phyloP scores from a whole-genome alignment of 78 protist species.

The Guillardia theta region DNA sequence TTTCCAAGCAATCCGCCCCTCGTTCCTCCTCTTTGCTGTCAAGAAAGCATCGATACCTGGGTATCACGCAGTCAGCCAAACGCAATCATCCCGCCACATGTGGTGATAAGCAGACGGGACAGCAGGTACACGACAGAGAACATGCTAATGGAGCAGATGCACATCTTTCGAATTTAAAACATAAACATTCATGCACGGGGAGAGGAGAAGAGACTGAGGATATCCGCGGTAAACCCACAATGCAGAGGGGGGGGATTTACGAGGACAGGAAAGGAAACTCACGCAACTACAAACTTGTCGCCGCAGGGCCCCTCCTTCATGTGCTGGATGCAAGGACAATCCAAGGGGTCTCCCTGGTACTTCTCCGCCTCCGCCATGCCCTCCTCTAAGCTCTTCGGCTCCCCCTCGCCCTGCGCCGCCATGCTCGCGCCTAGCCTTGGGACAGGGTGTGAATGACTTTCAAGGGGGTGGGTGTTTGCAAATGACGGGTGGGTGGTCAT shows the following conservation, averaged over 20 bases:
- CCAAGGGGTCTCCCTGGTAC: neutral
- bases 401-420: no score
- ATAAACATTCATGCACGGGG: no score
- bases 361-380: neutral
- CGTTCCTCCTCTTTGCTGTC: conserved; percentile 11
- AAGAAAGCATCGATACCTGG: neutral
- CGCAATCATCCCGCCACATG: neutral
- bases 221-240: neutral
- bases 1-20: conserved; percentile 19
- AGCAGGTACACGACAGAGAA: neutral
- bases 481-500: no score
- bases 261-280: no score
- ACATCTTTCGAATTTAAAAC: neutral
- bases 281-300: neutral
- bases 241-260: neutral
- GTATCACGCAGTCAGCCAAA: neutral
- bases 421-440: no score
- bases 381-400: conserved; percentile 7
- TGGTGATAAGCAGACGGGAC: neutral
- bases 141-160: neutral
- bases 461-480: no score
- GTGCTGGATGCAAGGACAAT: neutral
- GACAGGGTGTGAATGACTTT: no score
- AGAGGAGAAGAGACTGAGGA: neutral
- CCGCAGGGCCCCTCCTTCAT: conserved; percentile 34